Evolutionary conservation across 202 grass and related monocot genomes (phyloP), one percentile per base, ranked within the genome.

Genomic region (Eragrostis tef): DNA sequence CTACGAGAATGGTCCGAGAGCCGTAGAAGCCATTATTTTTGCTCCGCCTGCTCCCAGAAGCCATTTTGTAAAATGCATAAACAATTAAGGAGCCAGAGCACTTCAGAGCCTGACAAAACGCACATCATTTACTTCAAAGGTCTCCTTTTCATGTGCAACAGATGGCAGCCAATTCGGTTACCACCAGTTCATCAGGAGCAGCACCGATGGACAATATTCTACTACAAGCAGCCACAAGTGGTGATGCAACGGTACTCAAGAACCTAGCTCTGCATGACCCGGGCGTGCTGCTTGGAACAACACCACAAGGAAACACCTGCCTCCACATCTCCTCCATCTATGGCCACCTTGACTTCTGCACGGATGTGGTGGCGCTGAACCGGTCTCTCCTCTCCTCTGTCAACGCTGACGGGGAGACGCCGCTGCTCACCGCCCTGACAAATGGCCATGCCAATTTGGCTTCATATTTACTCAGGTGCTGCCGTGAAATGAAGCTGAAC

Each of bases 341-440:
- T 77, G 87, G 63, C 7, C 82, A 84, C 7, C 1, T 6, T 1
- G 0, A 7, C 1, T 75, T 87, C 34, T 83, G 54, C 51, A 51
- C 0, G 5, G 16, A 27, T 0, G 43, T 41, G 0, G 0, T 70
- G n/a, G 19, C 3, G 0, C 62, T 53, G 24, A 24, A 78, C 11
- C 0, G 0, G 14, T 56, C 71, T 0, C 72, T 86, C 1, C 83
- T 87, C 21, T 0, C 58, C 3, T 11, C 9, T 0, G 12, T 59
- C 3, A 89, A 89, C 48, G 2, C 4, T 0, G 3, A 64, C 0
- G 25, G 15, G 0, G 88, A 90, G 60, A 87, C 84, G 1, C 88
- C 84, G 0, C 26, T 90, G 8, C 47, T 90, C 15, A 13, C 48
- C 7, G 79, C 73, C 3, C 24, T 63, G 1, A 48, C 17, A 6